phyloP scores from a whole-genome alignment of 192 early-diverging fungal genomes.

The Rhizoclosmatium globosum region DNA sequence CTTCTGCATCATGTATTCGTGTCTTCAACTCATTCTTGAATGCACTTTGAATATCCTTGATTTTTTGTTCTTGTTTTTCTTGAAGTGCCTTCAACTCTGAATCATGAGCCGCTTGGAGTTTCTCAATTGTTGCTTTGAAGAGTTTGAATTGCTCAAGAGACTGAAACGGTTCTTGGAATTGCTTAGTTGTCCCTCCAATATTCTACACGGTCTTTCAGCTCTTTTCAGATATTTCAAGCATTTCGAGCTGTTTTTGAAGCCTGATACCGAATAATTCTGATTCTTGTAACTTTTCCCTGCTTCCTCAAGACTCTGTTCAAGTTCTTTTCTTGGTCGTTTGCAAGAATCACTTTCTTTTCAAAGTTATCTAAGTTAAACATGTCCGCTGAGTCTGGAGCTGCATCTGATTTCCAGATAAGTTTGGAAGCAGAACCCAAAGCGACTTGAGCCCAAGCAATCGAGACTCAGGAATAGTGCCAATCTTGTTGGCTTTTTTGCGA shows the following conservation, averaged over 20 bases:
- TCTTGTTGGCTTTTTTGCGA: not conserved
- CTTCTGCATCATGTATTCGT: conserved; percentile 5
- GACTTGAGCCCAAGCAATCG: conserved; percentile 1
- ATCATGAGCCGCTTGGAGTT: conserved; percentile 24
- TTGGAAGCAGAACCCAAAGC: not conserved
- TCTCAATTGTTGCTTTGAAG: conserved; percentile 22
- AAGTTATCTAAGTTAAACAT: not conserved
- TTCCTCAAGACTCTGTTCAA: not conserved
- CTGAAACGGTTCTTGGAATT: not conserved
- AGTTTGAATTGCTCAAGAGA: conserved; percentile 2
- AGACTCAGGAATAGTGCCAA: conserved; percentile 13
- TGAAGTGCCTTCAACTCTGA: conserved; percentile 20
- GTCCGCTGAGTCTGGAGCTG: not conserved
- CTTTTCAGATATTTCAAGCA: not conserved
- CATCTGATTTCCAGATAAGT: not conserved
- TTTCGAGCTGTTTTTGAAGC: not conserved
- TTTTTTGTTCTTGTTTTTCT: conserved; percentile 29
- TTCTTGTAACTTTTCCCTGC: not conserved
- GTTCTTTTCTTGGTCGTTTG: not conserved
- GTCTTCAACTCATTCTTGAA: conserved; percentile 24
- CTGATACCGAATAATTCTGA: not conserved
- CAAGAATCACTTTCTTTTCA: not conserved
- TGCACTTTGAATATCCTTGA: conserved; percentile 21
- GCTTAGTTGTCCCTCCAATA: not conserved
- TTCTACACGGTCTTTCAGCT: not conserved